These are phyloP conservation scores for Phytophthora pistaciae DNA, from an alignment of 352 stramenopile species.

Conservation along the genomic window DNA sequence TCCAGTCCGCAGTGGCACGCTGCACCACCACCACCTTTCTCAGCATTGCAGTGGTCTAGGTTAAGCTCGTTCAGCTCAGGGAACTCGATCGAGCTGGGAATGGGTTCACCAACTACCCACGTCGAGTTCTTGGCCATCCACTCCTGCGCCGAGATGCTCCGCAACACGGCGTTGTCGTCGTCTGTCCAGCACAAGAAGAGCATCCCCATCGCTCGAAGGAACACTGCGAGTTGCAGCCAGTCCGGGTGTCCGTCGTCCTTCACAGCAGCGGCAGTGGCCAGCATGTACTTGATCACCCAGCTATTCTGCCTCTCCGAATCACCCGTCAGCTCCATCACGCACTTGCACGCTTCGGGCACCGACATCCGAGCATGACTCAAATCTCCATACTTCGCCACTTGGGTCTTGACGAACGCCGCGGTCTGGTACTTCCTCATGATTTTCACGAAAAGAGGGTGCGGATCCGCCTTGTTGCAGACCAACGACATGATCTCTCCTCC, in stretches of 20 bases:
- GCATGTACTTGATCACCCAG: conserved; percentile 80
- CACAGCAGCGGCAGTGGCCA: conserved; percentile 65
- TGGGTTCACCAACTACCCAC: conserved; percentile 68
- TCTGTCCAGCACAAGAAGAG: conserved; percentile 83
- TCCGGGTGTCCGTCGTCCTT: conserved; percentile 79
- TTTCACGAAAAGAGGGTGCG: conserved; percentile 63
- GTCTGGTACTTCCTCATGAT: conserved; percentile 87
- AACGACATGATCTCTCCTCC: conserved; percentile 76
- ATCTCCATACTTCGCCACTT: conserved; percentile 52
- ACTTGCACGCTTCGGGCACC: conserved; percentile 65
- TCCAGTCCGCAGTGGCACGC: conserved; percentile 44
- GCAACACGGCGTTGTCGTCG: conserved; percentile 68
- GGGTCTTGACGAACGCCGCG: conserved; percentile 51
- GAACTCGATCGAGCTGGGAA: conserved; percentile 71
- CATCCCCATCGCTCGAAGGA: conserved; percentile 79
- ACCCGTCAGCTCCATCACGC: conserved; percentile 69
- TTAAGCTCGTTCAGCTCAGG: conserved; percentile 76
- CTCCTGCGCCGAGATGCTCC: conserved; percentile 75
- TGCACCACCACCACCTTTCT: conserved; percentile 17
- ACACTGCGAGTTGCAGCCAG: conserved; percentile 82
- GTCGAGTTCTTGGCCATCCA: conserved; percentile 75
- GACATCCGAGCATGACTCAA: conserved; percentile 69
- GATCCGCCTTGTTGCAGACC: conserved; percentile 73
- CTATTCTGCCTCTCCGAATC: conserved; percentile 53
- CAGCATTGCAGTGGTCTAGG: conserved; percentile 51